Evolutionary conservation across 345 rosid species (phyloP), one percentile per base, ranked within the genome.

Genomic region (Salix caprea): DNA sequence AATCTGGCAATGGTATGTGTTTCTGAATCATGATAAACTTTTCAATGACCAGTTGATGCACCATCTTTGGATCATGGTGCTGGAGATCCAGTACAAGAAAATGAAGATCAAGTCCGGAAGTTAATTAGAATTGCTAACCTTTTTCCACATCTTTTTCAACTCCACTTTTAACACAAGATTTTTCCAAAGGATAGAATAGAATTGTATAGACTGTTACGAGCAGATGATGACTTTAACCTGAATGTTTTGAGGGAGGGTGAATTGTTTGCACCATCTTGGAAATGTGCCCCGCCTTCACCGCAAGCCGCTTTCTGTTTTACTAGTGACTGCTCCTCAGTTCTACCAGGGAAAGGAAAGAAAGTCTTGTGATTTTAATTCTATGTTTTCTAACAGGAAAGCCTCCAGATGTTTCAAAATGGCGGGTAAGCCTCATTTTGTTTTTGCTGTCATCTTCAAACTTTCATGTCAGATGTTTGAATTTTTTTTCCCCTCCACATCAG

Each of bases 51-150:
- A 48, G 97, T 90, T 75, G 90, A 88, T 86, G 98, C 79, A 32
- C 97, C 99, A 62, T 91, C 97, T 42, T 94, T 96, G 73, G 95
- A 92, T 86, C 99, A 96, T 69, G 92, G 98, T 75, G 83, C 92
- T 81, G 98, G 99, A 65, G 97, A 96, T 83, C 98, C 97, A 26
- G 62, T 2, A n/a, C 28, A 56, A n/a, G 28, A 56, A 56, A 40
- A 32, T 12, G 32, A 54, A 56, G 21, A 34, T 54, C 6, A 32
- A 23, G 36, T 7, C 16, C 14, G 5, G 24, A 48, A 48, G 36
- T 28, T n/a, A n/a, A n/a, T n/a, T 10, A 26, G 73, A 19, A 19
- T 40, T 19, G 36, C n/a, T 66, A 66, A 32, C 26, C 12, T 32
- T 32, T 40, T 66, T 23, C 40, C 69, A 9, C 32, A 62, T 26